phyloP scores from a whole-genome alignment of 495 filamentous ascomycete genomes.

The Hypomontagnella monticulosa region DNA sequence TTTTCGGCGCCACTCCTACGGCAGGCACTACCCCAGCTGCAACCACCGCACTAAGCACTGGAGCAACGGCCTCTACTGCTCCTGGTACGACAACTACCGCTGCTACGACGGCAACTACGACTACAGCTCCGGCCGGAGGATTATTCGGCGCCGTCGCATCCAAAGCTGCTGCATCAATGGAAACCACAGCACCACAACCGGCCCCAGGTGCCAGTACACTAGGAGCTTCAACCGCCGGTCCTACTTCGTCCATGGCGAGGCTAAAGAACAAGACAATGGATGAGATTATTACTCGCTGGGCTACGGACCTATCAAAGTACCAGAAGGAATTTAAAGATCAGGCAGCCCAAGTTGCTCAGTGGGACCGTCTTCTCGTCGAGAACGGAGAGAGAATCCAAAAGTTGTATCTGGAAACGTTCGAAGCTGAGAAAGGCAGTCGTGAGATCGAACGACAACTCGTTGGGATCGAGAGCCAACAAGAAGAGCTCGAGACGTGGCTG shows the following conservation, averaged over 20 bases:
- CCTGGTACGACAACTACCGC: constrained; percentile 29
- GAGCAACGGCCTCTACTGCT: constrained; percentile 19
- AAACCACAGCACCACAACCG: constrained; percentile 43
- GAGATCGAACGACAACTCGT: constrained; percentile 91
- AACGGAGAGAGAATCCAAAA: constrained; percentile 93
- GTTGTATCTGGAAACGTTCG: constrained; percentile 84
- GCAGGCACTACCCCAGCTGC: constrained; percentile 34
- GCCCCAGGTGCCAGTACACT: constrained; percentile 51
- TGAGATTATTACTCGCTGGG: constrained; percentile 98
- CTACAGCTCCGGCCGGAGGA: constrained; percentile 24
- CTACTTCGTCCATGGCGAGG: constrained; percentile 81
- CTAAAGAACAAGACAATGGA: constrained; percentile 99
- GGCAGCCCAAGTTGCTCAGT: constrained; percentile 83
- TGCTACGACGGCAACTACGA: constrained; percentile 22
- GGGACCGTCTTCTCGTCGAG: constrained; percentile 91
- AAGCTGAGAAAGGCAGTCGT: constrained; percentile 87
- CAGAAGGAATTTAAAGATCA: constrained; percentile 94
- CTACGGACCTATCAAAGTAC: constrained; percentile 91
- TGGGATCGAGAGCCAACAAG: constrained; percentile 89
- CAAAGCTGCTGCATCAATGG: constrained; percentile 39
- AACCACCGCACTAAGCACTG: constrained; percentile 17
- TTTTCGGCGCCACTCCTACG: constrained; percentile 47
- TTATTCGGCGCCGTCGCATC: constrained; percentile 22
- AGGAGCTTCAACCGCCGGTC: constrained; percentile 78
- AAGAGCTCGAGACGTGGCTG: constrained; percentile 83